These are phyloP conservation scores for Diversispora eburnea DNA, from an alignment of 192 early-diverging fungal species.

Conservation along the genomic window DNA sequence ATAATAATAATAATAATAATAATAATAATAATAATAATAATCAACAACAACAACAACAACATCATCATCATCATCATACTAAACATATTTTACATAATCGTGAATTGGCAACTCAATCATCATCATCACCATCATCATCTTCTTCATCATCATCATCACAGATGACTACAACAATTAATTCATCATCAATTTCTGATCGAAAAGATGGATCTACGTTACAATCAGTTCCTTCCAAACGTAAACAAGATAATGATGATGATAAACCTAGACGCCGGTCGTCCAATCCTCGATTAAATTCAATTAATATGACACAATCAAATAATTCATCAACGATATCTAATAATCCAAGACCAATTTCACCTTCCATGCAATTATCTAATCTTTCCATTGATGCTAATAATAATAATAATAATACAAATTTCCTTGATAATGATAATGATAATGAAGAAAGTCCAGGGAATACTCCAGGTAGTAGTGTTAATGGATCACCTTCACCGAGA, in stretches of 20 bases:
- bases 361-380: constrained; percentile 34
- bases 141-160: constrained; percentile 6
- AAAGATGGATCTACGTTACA: not conserved
- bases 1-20: not conserved
- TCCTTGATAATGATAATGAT: constrained; percentile 10
- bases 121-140: too few species aligned
- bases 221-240: constrained; percentile 24
- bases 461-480: constrained; percentile 16
- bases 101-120: too few species aligned
- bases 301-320: constrained; percentile 10
- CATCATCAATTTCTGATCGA: too few species aligned
- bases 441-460: constrained; percentile 11
- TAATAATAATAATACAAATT: constrained; percentile 17
- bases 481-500: constrained; percentile 21
- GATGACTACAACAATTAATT: not conserved
- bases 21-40: not conserved
- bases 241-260: constrained; percentile 13
- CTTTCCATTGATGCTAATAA: constrained; percentile 34
- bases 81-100: too few species aligned
- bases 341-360: constrained; percentile 1
- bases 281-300: constrained; percentile 18
- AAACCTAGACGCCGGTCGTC: constrained; percentile 6
- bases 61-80: too few species aligned
- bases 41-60: too few species aligned
- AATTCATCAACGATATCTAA: not conserved